A percentile compares a stretch with the other conserved stretches of the same genome.
phyloP scores from a whole-genome alignment of 805 yeast genomes.

The Martiniozyma abietophila region DNA sequence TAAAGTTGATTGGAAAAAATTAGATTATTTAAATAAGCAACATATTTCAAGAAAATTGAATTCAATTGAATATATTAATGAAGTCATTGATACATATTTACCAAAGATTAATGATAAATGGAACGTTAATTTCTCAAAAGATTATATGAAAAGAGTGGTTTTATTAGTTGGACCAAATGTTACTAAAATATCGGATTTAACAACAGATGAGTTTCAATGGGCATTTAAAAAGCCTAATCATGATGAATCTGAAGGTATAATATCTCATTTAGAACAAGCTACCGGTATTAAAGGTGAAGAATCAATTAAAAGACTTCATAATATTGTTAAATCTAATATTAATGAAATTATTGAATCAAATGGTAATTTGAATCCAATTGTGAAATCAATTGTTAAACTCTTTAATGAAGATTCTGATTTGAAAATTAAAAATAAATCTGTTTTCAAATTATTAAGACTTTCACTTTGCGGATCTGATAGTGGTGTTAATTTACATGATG shows the following conservation, averaged over 20 bases:
- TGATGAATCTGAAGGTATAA: constrained; percentile 1
- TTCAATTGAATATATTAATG: constrained; percentile 27
- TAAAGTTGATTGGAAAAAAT: constrained; percentile 73
- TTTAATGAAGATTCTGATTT: constrained; percentile 6
- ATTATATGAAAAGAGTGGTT: constrained; percentile 27
- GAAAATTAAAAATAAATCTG: constrained; percentile 27
- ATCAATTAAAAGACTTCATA: constrained; percentile 4
- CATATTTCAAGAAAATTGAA: constrained; percentile 42
- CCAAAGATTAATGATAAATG: constrained; percentile 12
- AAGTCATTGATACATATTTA: constrained; percentile 26
- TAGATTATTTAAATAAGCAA: constrained; percentile 67
- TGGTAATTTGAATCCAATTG: constrained; percentile 5
- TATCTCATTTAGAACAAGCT: background rate
- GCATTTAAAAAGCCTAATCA: constrained; percentile 2
- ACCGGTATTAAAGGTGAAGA: constrained; percentile 2
- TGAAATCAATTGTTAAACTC: constrained; percentile 4
- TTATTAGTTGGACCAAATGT: constrained; percentile 39
- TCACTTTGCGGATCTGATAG: constrained; percentile 64
- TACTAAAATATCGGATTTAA: constrained; percentile 27
- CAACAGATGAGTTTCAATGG: constrained; percentile 6
- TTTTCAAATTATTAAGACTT: constrained; percentile 53
- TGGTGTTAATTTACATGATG: constrained; percentile 56
- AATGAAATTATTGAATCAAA: constrained; percentile 5
- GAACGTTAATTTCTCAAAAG: constrained; percentile 3
- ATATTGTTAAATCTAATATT: background rate